phyloP scores from a whole-genome alignment of 108 stramenopile genomes.

The Epipyxis sp. region DNA sequence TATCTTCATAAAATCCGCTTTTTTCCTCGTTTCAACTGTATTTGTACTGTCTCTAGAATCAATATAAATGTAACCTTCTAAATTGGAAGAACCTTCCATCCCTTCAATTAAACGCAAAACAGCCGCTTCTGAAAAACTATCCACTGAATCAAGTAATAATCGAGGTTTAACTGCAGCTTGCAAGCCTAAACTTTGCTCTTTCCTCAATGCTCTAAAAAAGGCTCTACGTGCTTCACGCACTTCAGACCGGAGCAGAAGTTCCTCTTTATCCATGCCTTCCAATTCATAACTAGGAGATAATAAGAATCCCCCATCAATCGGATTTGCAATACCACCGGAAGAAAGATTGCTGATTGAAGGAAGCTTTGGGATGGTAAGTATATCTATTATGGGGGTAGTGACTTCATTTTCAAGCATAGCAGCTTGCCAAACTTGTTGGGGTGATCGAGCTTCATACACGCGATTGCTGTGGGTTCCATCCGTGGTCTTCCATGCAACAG shows the following conservation, averaged over 20 bases:
- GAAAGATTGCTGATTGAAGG: no score
- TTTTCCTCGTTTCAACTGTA: no score
- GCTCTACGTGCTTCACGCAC: background rate
- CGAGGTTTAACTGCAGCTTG: background rate
- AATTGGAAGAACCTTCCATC: background rate
- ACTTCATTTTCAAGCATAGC: constrained; percentile 22
- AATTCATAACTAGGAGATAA: no score
- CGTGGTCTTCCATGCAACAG: background rate
- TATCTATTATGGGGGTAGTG: no score
- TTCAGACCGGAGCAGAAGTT: background rate
- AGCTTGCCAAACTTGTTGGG: constrained; percentile 17
- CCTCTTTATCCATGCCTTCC: background rate
- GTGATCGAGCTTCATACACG: constrained; percentile 13
- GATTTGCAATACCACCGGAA: no score
- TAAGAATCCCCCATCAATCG: no score
- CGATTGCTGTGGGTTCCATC: background rate
- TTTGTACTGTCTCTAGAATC: background rate
- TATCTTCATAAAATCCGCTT: no score
- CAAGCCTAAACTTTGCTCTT: background rate
- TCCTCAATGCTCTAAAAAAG: background rate
- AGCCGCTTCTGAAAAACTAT: background rate
- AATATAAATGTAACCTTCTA: background rate
- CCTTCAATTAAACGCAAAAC: background rate
- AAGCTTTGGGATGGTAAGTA: no score
- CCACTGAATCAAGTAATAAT: background rate